Conservation (phyloP, 305 asterid genomes). For the Solanum hybrid region DNA sequence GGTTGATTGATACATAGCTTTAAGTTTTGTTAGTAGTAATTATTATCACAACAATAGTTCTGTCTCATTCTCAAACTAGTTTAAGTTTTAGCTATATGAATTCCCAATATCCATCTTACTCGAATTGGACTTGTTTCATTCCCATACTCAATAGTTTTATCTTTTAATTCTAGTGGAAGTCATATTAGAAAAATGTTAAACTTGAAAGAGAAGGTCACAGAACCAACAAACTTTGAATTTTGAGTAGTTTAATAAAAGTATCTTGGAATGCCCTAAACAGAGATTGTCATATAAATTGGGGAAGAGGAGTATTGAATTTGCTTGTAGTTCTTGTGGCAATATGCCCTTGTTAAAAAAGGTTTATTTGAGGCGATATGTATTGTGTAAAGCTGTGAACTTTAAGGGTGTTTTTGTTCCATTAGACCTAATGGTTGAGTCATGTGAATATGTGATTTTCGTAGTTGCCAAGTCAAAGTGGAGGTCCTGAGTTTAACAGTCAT, state of each 20-base stretch:
- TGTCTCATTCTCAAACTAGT: background rate
- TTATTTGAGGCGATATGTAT: background rate
- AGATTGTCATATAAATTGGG: background rate
- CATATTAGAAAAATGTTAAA: background rate
- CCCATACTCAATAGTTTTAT: background rate
- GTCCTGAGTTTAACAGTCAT: background rate
- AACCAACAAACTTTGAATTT: background rate
- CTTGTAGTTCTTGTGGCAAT: background rate
- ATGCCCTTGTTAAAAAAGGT: background rate
- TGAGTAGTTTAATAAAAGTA: background rate
- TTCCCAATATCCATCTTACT: background rate
- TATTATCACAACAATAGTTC: background rate
- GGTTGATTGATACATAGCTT: background rate
- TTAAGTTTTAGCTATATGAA: background rate
- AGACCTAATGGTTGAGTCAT: background rate
- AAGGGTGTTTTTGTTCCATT: background rate
- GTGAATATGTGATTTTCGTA: background rate
- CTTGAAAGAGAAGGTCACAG: background rate
- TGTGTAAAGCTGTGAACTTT: background rate
- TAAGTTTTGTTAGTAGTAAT: background rate
- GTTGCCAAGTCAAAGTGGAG: background rate
- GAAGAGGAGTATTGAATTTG: background rate
- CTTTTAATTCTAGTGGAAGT: background rate
- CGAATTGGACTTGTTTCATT: background rate
- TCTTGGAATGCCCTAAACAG: background rate